Base-by-base conservation (phyloP, 2,329 filamentous ascomycete species). In the Talaromyces marneffei region DNA sequence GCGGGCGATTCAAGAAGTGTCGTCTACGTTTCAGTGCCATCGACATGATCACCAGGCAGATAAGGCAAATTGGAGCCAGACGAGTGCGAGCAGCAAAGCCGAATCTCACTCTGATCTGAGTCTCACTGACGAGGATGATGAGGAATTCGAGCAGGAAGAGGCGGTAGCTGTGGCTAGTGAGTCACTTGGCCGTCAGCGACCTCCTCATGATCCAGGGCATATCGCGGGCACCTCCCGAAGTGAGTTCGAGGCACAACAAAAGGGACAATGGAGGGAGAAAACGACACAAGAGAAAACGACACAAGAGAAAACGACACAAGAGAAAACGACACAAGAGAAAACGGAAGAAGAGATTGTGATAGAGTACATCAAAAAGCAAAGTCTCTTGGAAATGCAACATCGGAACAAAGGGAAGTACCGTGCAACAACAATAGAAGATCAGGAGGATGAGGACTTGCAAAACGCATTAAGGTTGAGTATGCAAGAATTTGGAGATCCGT, bases 301-400 rank as follows among this genome's bases (percentile, higher is more conserved):
- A 6, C 37, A 57, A 44, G 54, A 57, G 37, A 57, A n/a, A n/a
- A n/a, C n/a, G n/a, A n/a, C n/a, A n/a, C n/a, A n/a, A n/a, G 53
- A 33, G 25, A 44, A 57, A 42, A 44, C 37, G 23, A 16, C 25
- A 29, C 35, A 56, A 42, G 53, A 56, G 25, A 14, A 16, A 16
- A 44, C 37, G n/a, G 37, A 57, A 6, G 54, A 57, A 44, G 54
- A 57, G 37, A 57, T 44, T 18, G 37, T 57, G 25, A 18, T 57
- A n/a, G 54, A 57, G n/a, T 57, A 57, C 25, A 25, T 57, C 37
- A 57, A 57, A 16, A 57, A 57, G 39, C 54, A 57, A 16, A 57
- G 54, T 31, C 54, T 57, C 25, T 44, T 44, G 1, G 54, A 44
- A 44, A n/a, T 14, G 39, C 37, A 57, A n/a, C 54, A 44, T 44